Evolutionary conservation across 1,139 yeast genomes (phyloP).

Genomic region (Lipomyces yarrowii): DNA sequence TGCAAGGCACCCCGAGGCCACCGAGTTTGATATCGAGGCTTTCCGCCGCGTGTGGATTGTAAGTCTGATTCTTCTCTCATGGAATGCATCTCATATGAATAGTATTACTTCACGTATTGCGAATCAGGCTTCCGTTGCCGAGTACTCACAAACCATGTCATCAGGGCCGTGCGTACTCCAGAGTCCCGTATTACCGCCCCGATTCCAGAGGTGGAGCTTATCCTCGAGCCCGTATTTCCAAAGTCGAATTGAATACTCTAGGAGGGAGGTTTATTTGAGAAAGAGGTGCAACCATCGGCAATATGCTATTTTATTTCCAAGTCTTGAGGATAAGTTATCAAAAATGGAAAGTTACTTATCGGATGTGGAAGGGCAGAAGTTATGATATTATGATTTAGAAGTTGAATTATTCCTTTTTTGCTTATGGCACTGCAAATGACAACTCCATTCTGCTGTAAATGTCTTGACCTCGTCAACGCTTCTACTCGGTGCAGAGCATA

Average conservation of each 20-base stretch:
- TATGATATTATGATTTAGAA: neutral
- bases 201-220: neutral
- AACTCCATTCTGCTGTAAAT: neutral
- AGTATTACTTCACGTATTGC: neutral
- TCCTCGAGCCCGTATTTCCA: neutral
- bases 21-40: neutral
- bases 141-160: neutral
- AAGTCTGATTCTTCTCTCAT: neutral
- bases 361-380: neutral
- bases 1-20: neutral
- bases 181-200: neutral
- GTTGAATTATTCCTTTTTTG: neutral
- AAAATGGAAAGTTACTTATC: neutral
- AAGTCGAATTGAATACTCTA: neutral
- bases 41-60: neutral
- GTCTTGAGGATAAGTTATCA: neutral
- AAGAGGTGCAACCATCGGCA: neutral
- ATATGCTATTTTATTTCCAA: neutral
- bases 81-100: neutral
- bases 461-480: neutral
- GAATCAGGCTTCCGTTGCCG: neutral
- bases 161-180: neutral
- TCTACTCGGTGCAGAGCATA: neutral
- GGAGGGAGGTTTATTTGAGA: neutral
- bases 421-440: neutral